Evolutionary conservation across 1,284 basidiomycete species (phyloP).

Genomic region (Fomitopsis pinicola): DNA sequence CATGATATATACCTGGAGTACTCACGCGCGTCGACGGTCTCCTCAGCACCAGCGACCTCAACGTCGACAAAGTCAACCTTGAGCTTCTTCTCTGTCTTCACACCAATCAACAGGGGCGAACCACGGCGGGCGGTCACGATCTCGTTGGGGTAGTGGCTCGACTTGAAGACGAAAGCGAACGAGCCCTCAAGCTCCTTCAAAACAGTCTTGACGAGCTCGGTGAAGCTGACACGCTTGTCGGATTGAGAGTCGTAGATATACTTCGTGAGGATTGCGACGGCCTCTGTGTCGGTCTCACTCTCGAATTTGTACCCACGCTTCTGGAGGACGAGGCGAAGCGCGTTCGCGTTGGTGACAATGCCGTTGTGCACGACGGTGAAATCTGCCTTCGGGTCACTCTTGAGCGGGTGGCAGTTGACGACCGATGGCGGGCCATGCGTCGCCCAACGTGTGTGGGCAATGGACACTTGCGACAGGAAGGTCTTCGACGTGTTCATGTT

Average conservation of each 20-base stretch:
- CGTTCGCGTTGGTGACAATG: slow-evolving; percentile 94
- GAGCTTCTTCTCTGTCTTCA: slow-evolving; percentile 99
- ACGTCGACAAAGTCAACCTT: slow-evolving; percentile 99
- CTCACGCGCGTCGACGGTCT: slow-evolving; percentile 57
- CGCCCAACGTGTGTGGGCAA: slow-evolving; percentile 99
- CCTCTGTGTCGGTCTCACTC: slow-evolving; percentile 98
- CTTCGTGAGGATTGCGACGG: slow-evolving; percentile 93
- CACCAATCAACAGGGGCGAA: slow-evolving; percentile 95
- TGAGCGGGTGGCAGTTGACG: slow-evolving; percentile 95
- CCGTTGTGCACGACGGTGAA: slow-evolving; percentile 98
- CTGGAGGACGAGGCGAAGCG: slow-evolving; percentile 90
- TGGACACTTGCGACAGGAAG: slow-evolving; percentile 88
- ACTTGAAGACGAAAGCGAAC: slow-evolving; percentile 99
- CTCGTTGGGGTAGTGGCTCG: slow-evolving; percentile 93
- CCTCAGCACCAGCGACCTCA: slow-evolving; percentile 81
- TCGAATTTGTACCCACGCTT: slow-evolving; percentile 95
- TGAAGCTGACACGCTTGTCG: slow-evolving; percentile 87
- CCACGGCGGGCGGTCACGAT: slow-evolving; percentile 95
- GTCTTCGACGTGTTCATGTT: slow-evolving; percentile 78
- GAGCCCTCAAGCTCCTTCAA: slow-evolving; percentile 99
- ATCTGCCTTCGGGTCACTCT: slow-evolving; percentile 78
- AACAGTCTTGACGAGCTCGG: slow-evolving; percentile 91
- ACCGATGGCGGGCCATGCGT: slow-evolving; percentile 94
- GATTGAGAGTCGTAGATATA: slow-evolving; percentile 96
- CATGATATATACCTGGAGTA: slow-evolving; percentile 10